phyloP scores from a whole-genome alignment of 2,329 filamentous ascomycete genomes.

The Xylaria sp. region DNA sequence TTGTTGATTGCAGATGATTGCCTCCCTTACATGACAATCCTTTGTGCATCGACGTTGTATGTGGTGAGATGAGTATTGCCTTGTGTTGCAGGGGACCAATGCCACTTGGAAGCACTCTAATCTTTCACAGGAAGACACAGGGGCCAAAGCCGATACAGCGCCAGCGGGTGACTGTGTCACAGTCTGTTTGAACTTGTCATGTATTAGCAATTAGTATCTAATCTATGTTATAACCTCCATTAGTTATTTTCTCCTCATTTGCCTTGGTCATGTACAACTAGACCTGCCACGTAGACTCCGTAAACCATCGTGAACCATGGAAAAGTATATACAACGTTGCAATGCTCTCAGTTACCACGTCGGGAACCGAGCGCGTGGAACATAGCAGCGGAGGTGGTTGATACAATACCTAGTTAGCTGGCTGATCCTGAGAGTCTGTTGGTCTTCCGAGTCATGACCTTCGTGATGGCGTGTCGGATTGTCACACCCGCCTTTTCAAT shows the following conservation, averaged over 20 bases:
- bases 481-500: slow-evolving; percentile 91
- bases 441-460: slow-evolving; percentile 78
- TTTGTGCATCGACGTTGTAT: background rate
- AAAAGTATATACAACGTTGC: slow-evolving; percentile 23
- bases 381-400: slow-evolving; percentile 21
- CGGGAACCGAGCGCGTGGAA: slow-evolving; percentile 33
- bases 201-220: slow-evolving; percentile 48
- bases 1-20: background rate
- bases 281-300: background rate
- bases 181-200: slow-evolving; percentile 15
- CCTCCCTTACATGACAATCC: slow-evolving; percentile 1
- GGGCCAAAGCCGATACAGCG: background rate
- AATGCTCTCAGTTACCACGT: slow-evolving; percentile 19
- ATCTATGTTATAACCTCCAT: slow-evolving; percentile 32
- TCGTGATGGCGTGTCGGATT: slow-evolving; percentile 93
- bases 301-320: slow-evolving; percentile 12
- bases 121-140: slow-evolving; percentile 11
- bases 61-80: background rate
- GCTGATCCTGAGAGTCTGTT: slow-evolving; percentile 59
- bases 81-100: slow-evolving; percentile 10
- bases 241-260: slow-evolving; percentile 2
- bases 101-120: slow-evolving; percentile 4
- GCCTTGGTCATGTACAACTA: slow-evolving; percentile 16
- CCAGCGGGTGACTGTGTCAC: background rate
- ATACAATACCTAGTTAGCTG: slow-evolving; percentile 45